Percentiles rank a stretch among this genome's conserved stretches.
Conservation (phyloP, 441 rosid species). For the Cnidoscolus chayamansa region DNA sequence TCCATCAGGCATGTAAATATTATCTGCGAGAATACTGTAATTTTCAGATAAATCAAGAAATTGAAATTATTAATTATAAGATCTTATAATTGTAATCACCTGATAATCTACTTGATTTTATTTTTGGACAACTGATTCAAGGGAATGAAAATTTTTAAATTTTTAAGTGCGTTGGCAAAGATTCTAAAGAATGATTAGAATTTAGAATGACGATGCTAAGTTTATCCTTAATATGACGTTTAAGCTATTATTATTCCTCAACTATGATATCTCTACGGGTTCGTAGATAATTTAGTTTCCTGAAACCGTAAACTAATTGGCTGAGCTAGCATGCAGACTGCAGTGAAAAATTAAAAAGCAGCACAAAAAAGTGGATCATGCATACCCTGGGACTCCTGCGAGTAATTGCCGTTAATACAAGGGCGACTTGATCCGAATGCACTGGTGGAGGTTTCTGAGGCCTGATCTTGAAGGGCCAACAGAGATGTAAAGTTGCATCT, state of each 20-base stretch:
- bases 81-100: not conserved
- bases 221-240: not conserved
- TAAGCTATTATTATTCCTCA: not conserved
- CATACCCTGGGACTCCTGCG: slow-evolving; percentile 32
- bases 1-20: slow-evolving; percentile 11
- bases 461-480: slow-evolving; percentile 55
- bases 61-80: slow-evolving; percentile 6
- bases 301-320: not conserved
- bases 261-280: no score
- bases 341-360: not conserved
- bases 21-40: slow-evolving; percentile 30
- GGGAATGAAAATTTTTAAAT: no score
- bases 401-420: slow-evolving; percentile 14
- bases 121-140: not conserved
- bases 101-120: not conserved
- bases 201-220: no score
- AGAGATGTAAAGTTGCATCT: slow-evolving; percentile 39
- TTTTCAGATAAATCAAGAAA: slow-evolving; percentile 14
- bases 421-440: not conserved
- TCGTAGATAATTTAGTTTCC: not conserved
- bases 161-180: no score
- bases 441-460: slow-evolving; percentile 22
- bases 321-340: not conserved
- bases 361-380: not conserved
- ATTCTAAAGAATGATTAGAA: no score